These are phyloP conservation scores for Quercus dentata DNA, from an alignment of 306 rosid genomes.

Conservation along the genomic window DNA sequence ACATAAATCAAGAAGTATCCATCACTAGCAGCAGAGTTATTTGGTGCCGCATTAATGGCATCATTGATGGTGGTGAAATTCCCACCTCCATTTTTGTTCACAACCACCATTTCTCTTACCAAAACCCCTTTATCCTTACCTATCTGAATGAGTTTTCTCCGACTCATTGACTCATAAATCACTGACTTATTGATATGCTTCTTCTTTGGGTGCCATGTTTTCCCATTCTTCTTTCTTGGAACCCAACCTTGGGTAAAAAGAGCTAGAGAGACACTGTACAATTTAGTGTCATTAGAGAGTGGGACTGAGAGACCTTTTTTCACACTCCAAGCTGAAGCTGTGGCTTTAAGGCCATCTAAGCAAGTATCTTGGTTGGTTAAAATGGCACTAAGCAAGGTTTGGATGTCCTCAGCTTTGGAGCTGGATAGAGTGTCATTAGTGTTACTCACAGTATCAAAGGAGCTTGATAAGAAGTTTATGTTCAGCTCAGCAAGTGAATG, in stretches of 20 bases:
- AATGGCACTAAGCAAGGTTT: slow-evolving; percentile 37
- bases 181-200: neutral
- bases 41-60: slow-evolving; percentile 34
- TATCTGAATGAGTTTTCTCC: slow-evolving; percentile 18
- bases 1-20: slow-evolving; percentile 15
- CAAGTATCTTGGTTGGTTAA: slow-evolving; percentile 40
- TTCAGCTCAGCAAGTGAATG: slow-evolving; percentile 18
- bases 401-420: slow-evolving; percentile 30
- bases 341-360: slow-evolving; percentile 23
- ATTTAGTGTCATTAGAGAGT: slow-evolving; percentile 16
- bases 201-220: neutral
- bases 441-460: slow-evolving; percentile 11
- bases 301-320: neutral
- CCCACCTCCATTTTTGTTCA: slow-evolving; percentile 30
- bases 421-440: slow-evolving; percentile 20
- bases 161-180: slow-evolving; percentile 7
- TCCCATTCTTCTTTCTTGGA: slow-evolving; percentile 18
- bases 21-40: slow-evolving; percentile 25
- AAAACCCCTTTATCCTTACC: slow-evolving; percentile 19
- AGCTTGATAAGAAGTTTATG: slow-evolving; percentile 15
- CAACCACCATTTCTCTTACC: slow-evolving; percentile 32
- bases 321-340: slow-evolving; percentile 6
- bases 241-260: slow-evolving; percentile 35
- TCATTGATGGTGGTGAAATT: slow-evolving; percentile 30
- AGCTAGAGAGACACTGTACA: slow-evolving; percentile 14